Conservation (phyloP, 306 rosid species). For the Dalbergia oliveri region DNA sequence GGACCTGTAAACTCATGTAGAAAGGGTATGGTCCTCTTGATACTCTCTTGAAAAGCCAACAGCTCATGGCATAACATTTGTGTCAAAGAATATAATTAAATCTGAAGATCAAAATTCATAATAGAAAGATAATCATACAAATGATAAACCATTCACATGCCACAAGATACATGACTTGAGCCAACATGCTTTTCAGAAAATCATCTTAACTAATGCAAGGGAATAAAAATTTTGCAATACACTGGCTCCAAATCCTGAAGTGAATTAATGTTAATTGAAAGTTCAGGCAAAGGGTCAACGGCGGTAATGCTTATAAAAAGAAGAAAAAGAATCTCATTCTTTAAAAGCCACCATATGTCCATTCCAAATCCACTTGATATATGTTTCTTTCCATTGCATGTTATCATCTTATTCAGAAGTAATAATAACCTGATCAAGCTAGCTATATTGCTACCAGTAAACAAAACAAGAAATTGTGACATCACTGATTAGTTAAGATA, state of each 20-base stretch:
- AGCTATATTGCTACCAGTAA: constrained; percentile 8
- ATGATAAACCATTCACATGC: constrained; percentile 8
- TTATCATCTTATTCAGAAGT: background rate
- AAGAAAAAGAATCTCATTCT: background rate
- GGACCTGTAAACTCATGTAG: background rate
- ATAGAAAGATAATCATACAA: constrained; percentile 18
- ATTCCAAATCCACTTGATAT: background rate
- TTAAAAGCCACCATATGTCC: constrained; percentile 8
- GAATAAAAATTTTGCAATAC: constrained; percentile 19
- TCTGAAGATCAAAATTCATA: constrained; percentile 2
- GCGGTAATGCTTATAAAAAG: background rate
- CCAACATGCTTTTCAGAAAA: constrained; percentile 1
- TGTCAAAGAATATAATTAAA: background rate
- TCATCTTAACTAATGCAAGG: background rate
- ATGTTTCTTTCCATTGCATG: background rate
- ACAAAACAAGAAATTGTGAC: background rate
- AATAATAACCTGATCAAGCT: background rate
- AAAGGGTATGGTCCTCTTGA: constrained; percentile 11
- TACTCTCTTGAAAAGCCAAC: constrained; percentile 22
- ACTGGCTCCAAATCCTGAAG: background rate
- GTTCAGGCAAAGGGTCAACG: background rate
- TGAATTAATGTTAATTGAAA: background rate
- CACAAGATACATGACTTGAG: constrained; percentile 35
- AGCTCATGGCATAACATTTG: background rate
- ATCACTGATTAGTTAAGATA: background rate